A percentile compares a stretch with the other conserved stretches of the same genome.
Conservation (phyloP, 2,329 filamentous ascomycete species). For the Diaporthe eres region DNA sequence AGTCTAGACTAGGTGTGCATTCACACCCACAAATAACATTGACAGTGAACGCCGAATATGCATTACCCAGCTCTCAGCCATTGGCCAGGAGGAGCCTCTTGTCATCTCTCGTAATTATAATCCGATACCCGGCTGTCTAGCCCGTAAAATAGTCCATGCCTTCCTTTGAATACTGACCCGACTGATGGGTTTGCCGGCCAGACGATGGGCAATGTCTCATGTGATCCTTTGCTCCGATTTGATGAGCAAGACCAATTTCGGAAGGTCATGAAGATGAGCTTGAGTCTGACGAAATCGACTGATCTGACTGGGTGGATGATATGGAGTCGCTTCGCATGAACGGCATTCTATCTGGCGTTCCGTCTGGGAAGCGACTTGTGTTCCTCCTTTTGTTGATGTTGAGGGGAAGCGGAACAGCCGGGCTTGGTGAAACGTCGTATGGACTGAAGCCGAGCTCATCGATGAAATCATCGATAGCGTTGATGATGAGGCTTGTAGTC, state of each 20-base stretch:
- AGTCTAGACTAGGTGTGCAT: not conserved
- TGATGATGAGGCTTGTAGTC: slow-evolving; percentile 3
- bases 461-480: slow-evolving; percentile 17
- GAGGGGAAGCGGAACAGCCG: slow-evolving; percentile 6
- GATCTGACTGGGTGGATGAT: not conserved
- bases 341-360: not conserved
- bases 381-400: slow-evolving; percentile 17
- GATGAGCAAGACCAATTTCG: not conserved
- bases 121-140: not conserved
- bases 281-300: not conserved
- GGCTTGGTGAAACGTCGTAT: not conserved
- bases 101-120: not conserved
- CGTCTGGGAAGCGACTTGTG: not conserved
- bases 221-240: not conserved
- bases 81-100: not conserved
- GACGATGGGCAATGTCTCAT: too few species aligned
- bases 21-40: not conserved
- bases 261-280: not conserved
- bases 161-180: not conserved
- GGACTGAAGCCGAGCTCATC: not conserved
- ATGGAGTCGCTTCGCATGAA: slow-evolving; percentile 14
- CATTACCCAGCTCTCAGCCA: not conserved
- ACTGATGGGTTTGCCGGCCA: not conserved
- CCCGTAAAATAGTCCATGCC: not conserved
- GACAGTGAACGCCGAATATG: not conserved